These are phyloP conservation scores for Nicotiana knightiana DNA, from an alignment of 257 asterid genomes.

Conservation along the genomic window DNA sequence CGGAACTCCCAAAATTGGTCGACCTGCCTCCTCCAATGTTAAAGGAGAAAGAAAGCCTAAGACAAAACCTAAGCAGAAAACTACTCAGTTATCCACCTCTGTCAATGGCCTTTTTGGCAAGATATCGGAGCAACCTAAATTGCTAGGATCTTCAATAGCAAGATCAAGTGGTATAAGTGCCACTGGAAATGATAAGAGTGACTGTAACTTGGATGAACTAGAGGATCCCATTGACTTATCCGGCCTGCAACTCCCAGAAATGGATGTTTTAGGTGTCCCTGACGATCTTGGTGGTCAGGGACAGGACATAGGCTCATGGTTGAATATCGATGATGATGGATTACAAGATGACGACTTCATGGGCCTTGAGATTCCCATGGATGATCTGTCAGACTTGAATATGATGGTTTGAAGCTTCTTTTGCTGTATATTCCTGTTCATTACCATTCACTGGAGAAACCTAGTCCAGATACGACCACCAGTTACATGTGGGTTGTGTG, in stretches of 20 bases:
- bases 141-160: slow-evolving; percentile 35
- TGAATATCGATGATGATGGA: slow-evolving; percentile 69
- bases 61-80: slow-evolving; percentile 79
- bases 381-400: slow-evolving; percentile 71
- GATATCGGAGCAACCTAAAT: slow-evolving; percentile 52
- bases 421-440: slow-evolving; percentile 48
- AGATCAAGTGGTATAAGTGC: slow-evolving; percentile 46
- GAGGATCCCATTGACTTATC: slow-evolving; percentile 94
- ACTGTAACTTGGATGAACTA: slow-evolving; percentile 45
- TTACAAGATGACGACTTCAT: slow-evolving; percentile 65
- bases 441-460: slow-evolving; percentile 31
- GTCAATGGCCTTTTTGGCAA: slow-evolving; percentile 61
- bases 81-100: slow-evolving; percentile 62
- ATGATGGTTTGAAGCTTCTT: slow-evolving; percentile 67
- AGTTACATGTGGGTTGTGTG: slow-evolving; percentile 39
- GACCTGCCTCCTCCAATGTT: slow-evolving; percentile 38
- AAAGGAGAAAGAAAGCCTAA: slow-evolving; percentile 87
- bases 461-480: slow-evolving; percentile 27
- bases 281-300: slow-evolving; percentile 75
- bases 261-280: slow-evolving; percentile 65
- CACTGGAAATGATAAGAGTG: slow-evolving; percentile 35
- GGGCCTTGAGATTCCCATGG: slow-evolving; percentile 89
- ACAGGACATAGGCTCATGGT: slow-evolving; percentile 86
- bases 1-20: slow-evolving; percentile 58
- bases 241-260: slow-evolving; percentile 75